These are phyloP conservation scores for Zasmidium angulare DNA, from an alignment of 2,329 filamentous ascomycete genomes.

Conservation along the genomic window DNA sequence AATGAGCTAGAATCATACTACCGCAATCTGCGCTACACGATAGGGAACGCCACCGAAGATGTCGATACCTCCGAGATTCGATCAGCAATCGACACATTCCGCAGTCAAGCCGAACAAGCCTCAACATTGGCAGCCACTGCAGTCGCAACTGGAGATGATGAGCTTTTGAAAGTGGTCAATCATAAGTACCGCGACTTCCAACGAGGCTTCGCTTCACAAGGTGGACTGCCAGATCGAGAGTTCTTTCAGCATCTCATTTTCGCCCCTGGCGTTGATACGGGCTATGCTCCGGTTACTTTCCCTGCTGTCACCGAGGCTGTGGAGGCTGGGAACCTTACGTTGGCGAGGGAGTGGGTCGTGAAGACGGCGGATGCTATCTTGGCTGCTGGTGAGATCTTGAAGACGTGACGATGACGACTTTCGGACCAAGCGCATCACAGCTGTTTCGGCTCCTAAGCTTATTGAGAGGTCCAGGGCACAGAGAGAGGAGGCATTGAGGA, in stretches of 20 bases:
- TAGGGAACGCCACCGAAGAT: slow-evolving; percentile 44
- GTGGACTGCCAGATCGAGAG: slow-evolving; percentile 46
- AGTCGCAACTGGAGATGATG: slow-evolving; percentile 22
- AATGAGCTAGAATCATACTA: slow-evolving; percentile 40
- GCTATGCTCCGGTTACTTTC: slow-evolving; percentile 71
- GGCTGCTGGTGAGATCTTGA: slow-evolving; percentile 22
- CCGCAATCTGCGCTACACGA: slow-evolving; percentile 32
- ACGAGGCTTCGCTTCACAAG: slow-evolving; percentile 46
- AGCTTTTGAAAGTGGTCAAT: slow-evolving; percentile 42
- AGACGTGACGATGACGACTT: slow-evolving; percentile 13
- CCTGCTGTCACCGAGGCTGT: slow-evolving; percentile 59
- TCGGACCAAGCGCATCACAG: no score
- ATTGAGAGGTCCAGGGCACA: no score
- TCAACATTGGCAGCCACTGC: slow-evolving; percentile 15
- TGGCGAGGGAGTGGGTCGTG: slow-evolving; percentile 20
- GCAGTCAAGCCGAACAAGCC: slow-evolving; percentile 44
- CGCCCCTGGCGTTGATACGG: slow-evolving; percentile 44
- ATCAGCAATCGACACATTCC: slow-evolving; percentile 43
- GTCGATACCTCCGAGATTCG: slow-evolving; percentile 44
- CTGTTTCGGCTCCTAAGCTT: no score
- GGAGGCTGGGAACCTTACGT: slow-evolving; percentile 21
- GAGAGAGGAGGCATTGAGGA: no score
- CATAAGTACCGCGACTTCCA: slow-evolving; percentile 48
- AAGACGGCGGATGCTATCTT: slow-evolving; percentile 21
- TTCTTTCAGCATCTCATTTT: slow-evolving; percentile 50